Evolutionary conservation across 2,329 filamentous ascomycete genomes (phyloP), one percentile per base, ranked within the genome.

Genomic region (Clonostachys sp.): DNA sequence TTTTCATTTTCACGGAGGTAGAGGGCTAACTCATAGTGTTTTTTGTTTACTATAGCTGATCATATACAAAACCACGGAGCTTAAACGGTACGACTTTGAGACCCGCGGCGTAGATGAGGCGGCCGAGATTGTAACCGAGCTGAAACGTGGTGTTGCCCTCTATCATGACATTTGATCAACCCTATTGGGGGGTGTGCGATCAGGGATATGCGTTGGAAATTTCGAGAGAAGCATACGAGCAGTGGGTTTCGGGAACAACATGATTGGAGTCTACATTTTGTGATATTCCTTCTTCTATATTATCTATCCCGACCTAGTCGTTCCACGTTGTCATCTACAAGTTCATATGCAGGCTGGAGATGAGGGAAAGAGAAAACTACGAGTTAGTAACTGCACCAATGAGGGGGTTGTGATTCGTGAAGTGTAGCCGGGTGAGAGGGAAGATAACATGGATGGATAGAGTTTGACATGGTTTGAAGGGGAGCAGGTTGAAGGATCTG

Each of bases 31-130:
- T 13, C 24, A 3, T n/a, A 33, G 16, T 30, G 46, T 42, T 48
- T 42, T 42, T 48, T 33, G 45, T 42, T 5, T 14, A 5, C n/a
- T 12, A 53, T 52, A 84, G 81, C 69, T 85, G 20, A 73, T 90
- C 46, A 85, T 92, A 18, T 91, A 86, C 64, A 86, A 84, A 61
- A 82, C 84, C 44, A 81, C 83, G 2, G 88, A 91, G 67, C 85
- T 78, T 51, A 92, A 92, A 68, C 70, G 88, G 50, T 94, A 94
- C 65, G 89, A 94, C 54, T 94, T 94, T 62, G 89, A 92, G 66
- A 83, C 87, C n/a, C 81, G 78, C 54, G 86, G 74, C 53, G 73
- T 77, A 12, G 80, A 83, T 33, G 87, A 91, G 65, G 88, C 89
- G 41, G 73, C 79, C n/a, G 86, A 89, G 61, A 89, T 94, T 61